Conservation (phyloP, 768 basidiomycete species). For the Suillus subalutaceus region DNA sequence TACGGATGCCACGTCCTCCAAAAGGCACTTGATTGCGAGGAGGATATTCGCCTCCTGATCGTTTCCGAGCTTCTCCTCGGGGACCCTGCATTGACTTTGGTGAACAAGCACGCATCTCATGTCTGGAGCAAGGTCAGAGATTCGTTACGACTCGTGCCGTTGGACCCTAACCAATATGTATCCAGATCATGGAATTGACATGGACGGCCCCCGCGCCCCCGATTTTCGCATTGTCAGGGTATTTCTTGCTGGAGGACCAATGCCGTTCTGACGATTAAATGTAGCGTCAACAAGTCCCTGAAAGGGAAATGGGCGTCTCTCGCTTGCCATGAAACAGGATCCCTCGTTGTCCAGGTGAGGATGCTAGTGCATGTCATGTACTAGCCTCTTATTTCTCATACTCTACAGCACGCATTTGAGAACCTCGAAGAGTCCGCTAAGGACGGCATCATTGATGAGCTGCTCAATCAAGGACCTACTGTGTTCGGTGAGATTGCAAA, state of each 20-base stretch:
- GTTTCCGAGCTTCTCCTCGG: conserved; percentile 84
- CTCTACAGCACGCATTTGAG: conserved; percentile 74
- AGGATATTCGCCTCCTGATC: conserved; percentile 80
- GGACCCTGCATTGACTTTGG: conserved; percentile 83
- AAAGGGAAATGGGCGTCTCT: conserved; percentile 89
- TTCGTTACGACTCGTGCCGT: conserved; percentile 1
- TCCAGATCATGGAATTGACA: conserved; percentile 84
- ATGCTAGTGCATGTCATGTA: neutral
- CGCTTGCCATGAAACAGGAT: conserved; percentile 90
- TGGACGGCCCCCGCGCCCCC: conserved; percentile 89
- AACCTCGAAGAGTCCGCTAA: conserved; percentile 84
- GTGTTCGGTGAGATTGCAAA: conserved; percentile 79
- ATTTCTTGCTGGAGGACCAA: conserved; percentile 1
- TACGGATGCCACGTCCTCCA: conserved; percentile 90
- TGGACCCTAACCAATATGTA: conserved; percentile 13
- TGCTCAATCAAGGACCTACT: conserved; percentile 70
- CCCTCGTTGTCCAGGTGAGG: conserved; percentile 80
- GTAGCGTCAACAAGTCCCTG: conserved; percentile 82
- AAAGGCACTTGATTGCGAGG: conserved; percentile 89
- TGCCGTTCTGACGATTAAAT: conserved; percentile 5
- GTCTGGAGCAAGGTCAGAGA: conserved; percentile 83
- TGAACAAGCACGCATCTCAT: conserved; percentile 90
- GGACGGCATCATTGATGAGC: conserved; percentile 81
- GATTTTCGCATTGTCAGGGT: conserved; percentile 79
- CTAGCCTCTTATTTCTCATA: conserved; percentile 15